Conservation (phyloP, 345 rosid species). For the Arabidopsis arenosa region DNA sequence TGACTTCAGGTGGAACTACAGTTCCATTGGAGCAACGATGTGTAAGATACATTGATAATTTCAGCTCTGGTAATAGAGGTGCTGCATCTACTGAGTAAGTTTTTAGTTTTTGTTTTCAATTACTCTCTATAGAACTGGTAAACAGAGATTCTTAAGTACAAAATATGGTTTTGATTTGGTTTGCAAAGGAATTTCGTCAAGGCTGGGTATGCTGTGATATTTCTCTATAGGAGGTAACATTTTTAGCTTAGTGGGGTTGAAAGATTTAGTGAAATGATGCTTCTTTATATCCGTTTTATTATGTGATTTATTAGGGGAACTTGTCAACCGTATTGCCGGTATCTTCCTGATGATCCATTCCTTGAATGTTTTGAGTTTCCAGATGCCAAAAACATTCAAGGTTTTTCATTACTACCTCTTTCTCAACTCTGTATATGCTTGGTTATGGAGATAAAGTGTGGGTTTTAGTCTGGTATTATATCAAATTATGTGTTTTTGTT, state of each 20-base stretch:
- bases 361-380: slow-evolving; percentile 76
- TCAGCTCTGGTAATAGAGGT: slow-evolving; percentile 81
- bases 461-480: not conserved
- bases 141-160: not conserved
- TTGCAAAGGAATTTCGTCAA: slow-evolving; percentile 57
- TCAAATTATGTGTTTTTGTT: not conserved
- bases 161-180: not conserved
- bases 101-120: not conserved
- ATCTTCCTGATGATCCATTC: slow-evolving; percentile 83
- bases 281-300: slow-evolving; percentile 9
- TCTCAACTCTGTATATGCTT: not conserved
- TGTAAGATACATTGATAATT: slow-evolving; percentile 90
- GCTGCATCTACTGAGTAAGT: slow-evolving; percentile 86
- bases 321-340: slow-evolving; percentile 76
- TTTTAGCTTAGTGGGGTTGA: slow-evolving; percentile 16
- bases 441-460: not conserved
- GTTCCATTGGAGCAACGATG: slow-evolving; percentile 97
- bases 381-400: slow-evolving; percentile 58
- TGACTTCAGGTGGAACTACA: slow-evolving; percentile 96
- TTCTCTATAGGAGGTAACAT: slow-evolving; percentile 66
- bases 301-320: slow-evolving; percentile 63
- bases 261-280: not conserved
- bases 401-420: slow-evolving; percentile 41
- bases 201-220: slow-evolving; percentile 91
- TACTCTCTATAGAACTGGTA: not conserved